A percentile compares a stretch with the other conserved stretches of the same genome.
Conservation (phyloP, 1,284 basidiomycete species). For the Heterobasidion occidentale region DNA sequence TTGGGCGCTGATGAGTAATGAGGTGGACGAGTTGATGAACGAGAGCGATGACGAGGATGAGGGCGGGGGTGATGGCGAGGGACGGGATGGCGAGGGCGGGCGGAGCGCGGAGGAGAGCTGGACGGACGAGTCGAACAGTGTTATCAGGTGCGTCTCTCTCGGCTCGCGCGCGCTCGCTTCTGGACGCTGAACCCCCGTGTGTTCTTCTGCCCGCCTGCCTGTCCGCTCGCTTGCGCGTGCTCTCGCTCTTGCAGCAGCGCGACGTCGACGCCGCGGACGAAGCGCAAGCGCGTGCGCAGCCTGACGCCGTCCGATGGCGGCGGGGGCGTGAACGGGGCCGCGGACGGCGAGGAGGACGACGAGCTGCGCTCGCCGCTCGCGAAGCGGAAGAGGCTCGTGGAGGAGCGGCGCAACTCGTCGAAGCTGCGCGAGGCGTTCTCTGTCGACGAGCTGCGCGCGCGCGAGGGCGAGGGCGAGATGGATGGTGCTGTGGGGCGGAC, state of each 20-base stretch:
- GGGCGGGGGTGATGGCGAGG: background rate
- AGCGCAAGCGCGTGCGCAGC: constrained; percentile 64
- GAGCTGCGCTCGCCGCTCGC: constrained; percentile 58
- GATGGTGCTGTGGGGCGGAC: constrained; percentile 1
- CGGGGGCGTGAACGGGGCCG: constrained; percentile 24
- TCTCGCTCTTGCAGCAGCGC: constrained; percentile 24
- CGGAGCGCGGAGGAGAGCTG: constrained; percentile 29
- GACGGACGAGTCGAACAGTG: constrained; percentile 38
- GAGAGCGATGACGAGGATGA: constrained; percentile 47
- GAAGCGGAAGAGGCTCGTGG: constrained; percentile 66
- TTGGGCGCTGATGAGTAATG: constrained; percentile 74
- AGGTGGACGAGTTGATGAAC: constrained; percentile 5
- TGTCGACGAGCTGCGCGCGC: constrained; percentile 38
- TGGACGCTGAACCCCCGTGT: background rate
- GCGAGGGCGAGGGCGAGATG: constrained; percentile 15
- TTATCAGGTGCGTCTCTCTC: constrained; percentile 31
- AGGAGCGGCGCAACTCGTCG: constrained; percentile 54
- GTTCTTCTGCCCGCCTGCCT: background rate
- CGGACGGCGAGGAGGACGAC: constrained; percentile 16
- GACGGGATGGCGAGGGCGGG: background rate
- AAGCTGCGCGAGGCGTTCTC: constrained; percentile 59
- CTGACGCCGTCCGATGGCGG: constrained; percentile 56
- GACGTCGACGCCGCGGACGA: constrained; percentile 37
- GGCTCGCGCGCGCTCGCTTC: background rate
- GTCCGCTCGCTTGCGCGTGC: background rate